These are phyloP conservation scores for Blakeslea trispora DNA, from an alignment of 371 early-diverging fungal species.

Conservation along the genomic window DNA sequence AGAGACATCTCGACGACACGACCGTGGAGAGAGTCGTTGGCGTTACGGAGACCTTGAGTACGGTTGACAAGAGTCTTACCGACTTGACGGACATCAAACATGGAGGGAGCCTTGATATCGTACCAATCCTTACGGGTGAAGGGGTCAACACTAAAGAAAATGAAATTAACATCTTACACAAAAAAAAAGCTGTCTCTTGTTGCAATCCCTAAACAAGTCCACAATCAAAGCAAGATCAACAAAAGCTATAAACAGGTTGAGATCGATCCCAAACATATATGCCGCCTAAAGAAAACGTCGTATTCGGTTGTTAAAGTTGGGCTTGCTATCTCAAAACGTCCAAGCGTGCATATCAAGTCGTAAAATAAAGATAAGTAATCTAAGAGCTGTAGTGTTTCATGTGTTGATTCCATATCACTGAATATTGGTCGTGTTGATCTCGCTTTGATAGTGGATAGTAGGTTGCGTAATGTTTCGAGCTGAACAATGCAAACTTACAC, in stretches of 20 bases:
- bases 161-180: background rate
- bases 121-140: slow-evolving; percentile 99
- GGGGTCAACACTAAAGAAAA: slow-evolving; percentile 77
- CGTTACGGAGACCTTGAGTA: slow-evolving; percentile 97
- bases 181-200: background rate
- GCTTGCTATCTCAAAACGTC: too few relatives aligned
- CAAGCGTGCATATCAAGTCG: too few relatives aligned
- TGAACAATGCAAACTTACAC: slow-evolving; percentile 65
- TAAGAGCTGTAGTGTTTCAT: too few relatives aligned
- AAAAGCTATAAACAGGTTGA: too few relatives aligned
- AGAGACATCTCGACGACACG: slow-evolving; percentile 98
- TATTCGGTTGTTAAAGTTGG: too few relatives aligned
- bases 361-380: too few relatives aligned
- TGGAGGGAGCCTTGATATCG: slow-evolving; percentile 97
- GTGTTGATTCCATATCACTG: too few relatives aligned
- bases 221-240: background rate
- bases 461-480: too few relatives aligned
- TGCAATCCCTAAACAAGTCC: background rate
- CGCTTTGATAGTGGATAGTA: too few relatives aligned
- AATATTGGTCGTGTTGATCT: too few relatives aligned
- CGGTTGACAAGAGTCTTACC: slow-evolving; percentile 99
- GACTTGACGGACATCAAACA: slow-evolving; percentile 92
- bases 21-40: slow-evolving; percentile 95
- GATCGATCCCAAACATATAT: too few relatives aligned
- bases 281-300: too few relatives aligned